phyloP scores from a whole-genome alignment of 2,329 filamentous ascomycete genomes.

The Diaporthe sp. region DNA sequence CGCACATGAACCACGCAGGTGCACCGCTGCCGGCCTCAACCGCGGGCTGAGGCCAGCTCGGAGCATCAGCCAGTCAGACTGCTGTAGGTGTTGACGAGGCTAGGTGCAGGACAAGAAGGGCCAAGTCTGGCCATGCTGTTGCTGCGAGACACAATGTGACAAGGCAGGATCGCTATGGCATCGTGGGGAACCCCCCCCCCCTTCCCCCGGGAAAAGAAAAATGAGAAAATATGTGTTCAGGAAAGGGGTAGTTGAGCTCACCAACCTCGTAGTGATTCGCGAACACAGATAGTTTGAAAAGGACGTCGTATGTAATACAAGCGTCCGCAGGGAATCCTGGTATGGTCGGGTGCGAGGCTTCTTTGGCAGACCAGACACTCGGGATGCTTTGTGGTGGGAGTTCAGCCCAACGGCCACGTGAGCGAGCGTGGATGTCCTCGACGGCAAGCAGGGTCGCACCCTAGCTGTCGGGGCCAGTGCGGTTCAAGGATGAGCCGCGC shows the following conservation, averaged over 20 bases:
- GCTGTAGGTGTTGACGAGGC: neutral
- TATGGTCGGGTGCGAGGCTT: constrained; percentile 31
- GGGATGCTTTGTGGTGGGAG: constrained; percentile 37
- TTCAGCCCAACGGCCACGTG: constrained; percentile 39
- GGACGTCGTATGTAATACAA: constrained; percentile 27
- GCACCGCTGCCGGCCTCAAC: neutral
- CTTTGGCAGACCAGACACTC: constrained; percentile 34
- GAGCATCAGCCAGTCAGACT: neutral
- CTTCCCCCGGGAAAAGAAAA: no score
- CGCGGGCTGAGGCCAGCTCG: neutral
- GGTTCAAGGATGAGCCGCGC: constrained; percentile 16
- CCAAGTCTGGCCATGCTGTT: neutral
- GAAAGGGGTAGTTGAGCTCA: neutral
- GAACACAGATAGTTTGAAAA: neutral
- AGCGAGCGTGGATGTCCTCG: constrained; percentile 37
- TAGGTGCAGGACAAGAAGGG: neutral
- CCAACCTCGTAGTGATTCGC: neutral
- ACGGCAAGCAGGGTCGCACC: constrained; percentile 38
- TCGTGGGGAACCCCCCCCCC: no score
- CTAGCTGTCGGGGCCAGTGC: constrained; percentile 31
- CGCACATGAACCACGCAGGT: neutral
- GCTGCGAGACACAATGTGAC: neutral
- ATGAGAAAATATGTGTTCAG: neutral
- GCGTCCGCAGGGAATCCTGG: constrained; percentile 39
- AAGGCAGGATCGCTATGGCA: neutral